Base-by-base conservation (phyloP, 2,329 filamentous ascomycete genomes). In the Scopulariopsis brevicaulis region DNA sequence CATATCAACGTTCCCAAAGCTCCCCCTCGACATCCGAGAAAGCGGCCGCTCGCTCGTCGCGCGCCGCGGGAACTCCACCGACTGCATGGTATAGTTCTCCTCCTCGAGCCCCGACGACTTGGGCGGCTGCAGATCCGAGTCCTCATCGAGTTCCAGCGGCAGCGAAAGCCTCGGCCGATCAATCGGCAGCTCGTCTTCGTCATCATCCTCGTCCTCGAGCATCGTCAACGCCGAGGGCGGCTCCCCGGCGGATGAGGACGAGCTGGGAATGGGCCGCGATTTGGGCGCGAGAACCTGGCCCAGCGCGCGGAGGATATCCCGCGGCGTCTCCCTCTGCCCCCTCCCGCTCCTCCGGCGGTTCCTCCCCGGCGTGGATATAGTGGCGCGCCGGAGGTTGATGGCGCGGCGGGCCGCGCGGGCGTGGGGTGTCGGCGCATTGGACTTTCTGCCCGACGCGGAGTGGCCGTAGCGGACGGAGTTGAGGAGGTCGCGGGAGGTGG, bases 281-380 rank as follows among this genome's bases (percentile, higher is more conserved):
- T 65, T 71, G 0, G 78, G 76, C 14, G 82, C 83, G 50, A 85
- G 69, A 6, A 76, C 71, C 55, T 76, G 74, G 58, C 80, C 79
- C 28, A 87, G 74, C 59, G 77, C 75, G 56, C 81, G 75, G 53
- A 85, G 65, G 24, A 78, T 65, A 60, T 78, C 77, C 63, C 78
- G 73, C 1, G 81, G 79, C 5, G 80, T 81, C 65, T 84, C 80
- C 60, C 81, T 72, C 63, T 79, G 75, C 60, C 78, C 77, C 62
- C 78, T 77, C 55, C 79, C 65, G 65, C 82, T 85, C 63, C 77
- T 77, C n/a, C 83, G 75, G 22, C 79, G 76, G 57, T 77, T 77
- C 61, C 78, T 78, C 20, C 81, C 82, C 0, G 83, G 83, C 0
- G 83, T 86, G 61, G 84, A 77, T 54, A 83, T 72, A 53, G 80